Conservation (phyloP, 352 stramenopile genomes). For the Elongisporangium senticosum region DNA sequence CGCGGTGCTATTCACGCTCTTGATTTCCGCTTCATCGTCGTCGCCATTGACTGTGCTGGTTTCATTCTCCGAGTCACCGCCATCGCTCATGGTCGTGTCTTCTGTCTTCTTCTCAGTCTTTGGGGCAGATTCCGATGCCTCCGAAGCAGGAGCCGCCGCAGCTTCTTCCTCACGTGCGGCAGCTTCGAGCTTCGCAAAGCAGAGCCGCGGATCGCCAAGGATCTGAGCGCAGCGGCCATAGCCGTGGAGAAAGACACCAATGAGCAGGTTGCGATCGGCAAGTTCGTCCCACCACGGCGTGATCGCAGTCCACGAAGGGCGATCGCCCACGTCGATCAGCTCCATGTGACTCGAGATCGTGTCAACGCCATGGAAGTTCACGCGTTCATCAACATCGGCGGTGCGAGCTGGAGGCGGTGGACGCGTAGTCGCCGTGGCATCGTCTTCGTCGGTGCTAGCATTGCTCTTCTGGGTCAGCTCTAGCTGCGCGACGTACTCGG, state of each 20-base stretch:
- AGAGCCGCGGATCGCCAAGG: constrained; percentile 60
- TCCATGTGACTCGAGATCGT: constrained; percentile 56
- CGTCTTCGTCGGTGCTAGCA: constrained; percentile 10
- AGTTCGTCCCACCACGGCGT: constrained; percentile 84
- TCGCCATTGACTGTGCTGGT: constrained; percentile 32
- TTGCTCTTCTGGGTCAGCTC: constrained; percentile 2
- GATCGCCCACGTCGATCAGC: constrained; percentile 60
- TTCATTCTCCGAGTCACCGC: constrained; percentile 38
- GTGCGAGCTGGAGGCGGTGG: constrained; percentile 17
- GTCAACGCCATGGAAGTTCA: constrained; percentile 63
- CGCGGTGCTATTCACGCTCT: constrained; percentile 9
- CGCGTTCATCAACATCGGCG: constrained; percentile 69
- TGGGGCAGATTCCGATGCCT: neutral
- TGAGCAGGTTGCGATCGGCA: constrained; percentile 70
- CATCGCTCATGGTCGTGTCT: constrained; percentile 31
- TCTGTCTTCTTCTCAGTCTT: constrained; percentile 18
- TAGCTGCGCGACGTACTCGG: constrained; percentile 24
- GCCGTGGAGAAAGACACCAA: constrained; percentile 81
- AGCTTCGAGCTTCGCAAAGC: constrained; percentile 64
- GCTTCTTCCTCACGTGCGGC: constrained; percentile 24
- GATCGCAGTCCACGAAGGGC: constrained; percentile 77
- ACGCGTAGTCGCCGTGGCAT: constrained; percentile 1
- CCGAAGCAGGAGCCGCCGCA: constrained; percentile 1
- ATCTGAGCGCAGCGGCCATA: constrained; percentile 85
- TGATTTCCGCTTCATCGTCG: constrained; percentile 20